Evolutionary conservation across 2,329 filamentous ascomycete species (phyloP).

Genomic region (Trichophyton rubrum): DNA sequence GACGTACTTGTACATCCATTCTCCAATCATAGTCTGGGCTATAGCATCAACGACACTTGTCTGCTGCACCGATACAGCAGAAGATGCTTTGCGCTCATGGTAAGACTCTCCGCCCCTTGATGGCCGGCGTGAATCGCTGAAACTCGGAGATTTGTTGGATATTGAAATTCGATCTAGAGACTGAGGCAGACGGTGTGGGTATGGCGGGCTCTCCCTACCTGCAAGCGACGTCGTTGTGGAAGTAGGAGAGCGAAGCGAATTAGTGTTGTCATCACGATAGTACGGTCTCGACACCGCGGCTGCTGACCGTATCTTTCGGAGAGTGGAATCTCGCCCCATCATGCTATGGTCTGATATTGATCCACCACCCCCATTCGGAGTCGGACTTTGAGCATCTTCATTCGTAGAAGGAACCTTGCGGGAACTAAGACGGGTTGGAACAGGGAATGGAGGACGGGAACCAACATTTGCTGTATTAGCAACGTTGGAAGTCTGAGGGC

Average conservation of each 20-base stretch:
- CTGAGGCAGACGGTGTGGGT: slow-evolving; percentile 48
- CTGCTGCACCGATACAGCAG: slow-evolving; percentile 47
- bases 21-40: slow-evolving; percentile 94
- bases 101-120: slow-evolving; percentile 17
- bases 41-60: slow-evolving; percentile 89
- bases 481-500: slow-evolving; percentile 35
- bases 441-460: slow-evolving; percentile 66
- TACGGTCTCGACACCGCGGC: slow-evolving; percentile 51
- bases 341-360: slow-evolving; percentile 42
- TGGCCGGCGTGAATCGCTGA: slow-evolving; percentile 18
- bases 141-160: slow-evolving; percentile 23
- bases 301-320: slow-evolving; percentile 77
- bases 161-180: slow-evolving; percentile 58
- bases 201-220: slow-evolving; percentile 52
- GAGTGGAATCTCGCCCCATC: slow-evolving; percentile 42
- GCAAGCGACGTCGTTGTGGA: slow-evolving; percentile 55
- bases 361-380: slow-evolving; percentile 43
- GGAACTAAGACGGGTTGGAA: slow-evolving; percentile 79
- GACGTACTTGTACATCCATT: slow-evolving; percentile 45
- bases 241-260: slow-evolving; percentile 34
- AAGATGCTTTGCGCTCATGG: slow-evolving; percentile 37
- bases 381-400: slow-evolving; percentile 69
- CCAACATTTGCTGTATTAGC: slow-evolving; percentile 31
- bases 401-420: slow-evolving; percentile 56
- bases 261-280: slow-evolving; percentile 10